Evolutionary conservation across 768 basidiomycete species (phyloP).

Genomic region (Lactifluus rugatus): DNA sequence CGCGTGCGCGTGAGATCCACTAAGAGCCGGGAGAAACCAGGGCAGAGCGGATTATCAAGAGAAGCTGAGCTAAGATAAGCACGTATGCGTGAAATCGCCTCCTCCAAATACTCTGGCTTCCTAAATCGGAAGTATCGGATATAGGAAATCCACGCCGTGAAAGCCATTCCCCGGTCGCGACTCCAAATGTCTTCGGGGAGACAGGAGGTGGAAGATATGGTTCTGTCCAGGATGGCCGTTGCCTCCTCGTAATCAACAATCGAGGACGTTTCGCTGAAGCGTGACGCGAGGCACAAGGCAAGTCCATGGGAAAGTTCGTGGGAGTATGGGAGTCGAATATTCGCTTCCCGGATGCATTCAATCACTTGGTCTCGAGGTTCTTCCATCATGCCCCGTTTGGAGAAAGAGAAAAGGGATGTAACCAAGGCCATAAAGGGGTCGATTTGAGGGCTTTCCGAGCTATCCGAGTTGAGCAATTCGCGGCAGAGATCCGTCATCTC

Average conservation of each 20-base stretch:
- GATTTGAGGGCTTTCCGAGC: not conserved
- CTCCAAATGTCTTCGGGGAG: not conserved
- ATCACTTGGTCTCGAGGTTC: not conserved
- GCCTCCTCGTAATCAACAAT: not conserved
- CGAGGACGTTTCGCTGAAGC: not conserved
- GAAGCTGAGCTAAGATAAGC: not conserved
- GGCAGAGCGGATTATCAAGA: not conserved
- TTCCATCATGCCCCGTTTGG: not conserved
- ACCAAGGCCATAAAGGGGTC: not conserved
- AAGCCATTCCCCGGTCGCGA: not conserved
- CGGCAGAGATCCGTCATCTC: not conserved
- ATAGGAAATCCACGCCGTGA: not conserved
- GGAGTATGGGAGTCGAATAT: not conserved
- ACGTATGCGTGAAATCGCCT: not conserved
- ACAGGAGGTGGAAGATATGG: not conserved
- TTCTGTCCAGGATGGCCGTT: not conserved
- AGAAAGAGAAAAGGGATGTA: no score
- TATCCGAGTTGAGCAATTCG: not conserved
- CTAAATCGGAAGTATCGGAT: not conserved
- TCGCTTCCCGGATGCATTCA: not conserved
- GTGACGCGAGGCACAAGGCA: not conserved
- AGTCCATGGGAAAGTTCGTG: not conserved
- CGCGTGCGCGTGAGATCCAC: not conserved
- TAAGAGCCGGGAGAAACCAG: not conserved
- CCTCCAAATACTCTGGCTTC: not conserved